Base-by-base conservation (phyloP, 164 flowering plant species). In the Sextonia rubra region DNA sequence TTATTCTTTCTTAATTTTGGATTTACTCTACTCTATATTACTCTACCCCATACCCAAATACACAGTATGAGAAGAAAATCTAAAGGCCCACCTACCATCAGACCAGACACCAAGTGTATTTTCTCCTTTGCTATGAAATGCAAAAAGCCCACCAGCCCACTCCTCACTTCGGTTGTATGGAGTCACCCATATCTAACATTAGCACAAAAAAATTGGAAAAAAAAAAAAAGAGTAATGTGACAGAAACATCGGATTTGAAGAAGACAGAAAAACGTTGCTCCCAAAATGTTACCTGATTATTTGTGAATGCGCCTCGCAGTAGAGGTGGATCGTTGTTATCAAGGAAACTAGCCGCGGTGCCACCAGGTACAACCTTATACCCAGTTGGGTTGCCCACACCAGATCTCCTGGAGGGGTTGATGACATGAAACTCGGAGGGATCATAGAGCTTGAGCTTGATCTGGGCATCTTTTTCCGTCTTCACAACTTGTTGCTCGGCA, bases 91-190 rank as follows among this genome's bases (percentile, higher is more conserved):
- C 97, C 91, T 88, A 25, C n/a, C n/a, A n/a, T 90, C 83, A n/a
- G 98, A 92, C 98, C 97, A 94, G 2, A 83, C 86, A 4, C 86
- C 90, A 30, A 94, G 93, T 8, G 90, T 90, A 75, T 92, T 94
- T 0, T 91, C 97, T 0, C 98, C 98, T 5, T 84, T 79, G 79
- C 92, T 94, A 75, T 94, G 98, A 72, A 82, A 90, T 18, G 81
- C 86, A 67, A 94, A 84, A 66, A 85, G 68, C 2, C 98, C 97
- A 17, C 95, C 97, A 0, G 97, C 95, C 98, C 98, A 94, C 71
- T 87, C 83, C 81, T 94, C 97, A 24, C 84, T 85, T 69, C 69
- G 77, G 74, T 92, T 92, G 63, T 92, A 92, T 0, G 88, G 97
- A 17, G 94, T 92, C 73, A 91, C 97, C 97, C 97, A 94, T 47